A percentile compares a stretch with the other conserved stretches of the same genome.
phyloP scores from a whole-genome alignment of 768 basidiomycete genomes.

The Sporobolomyces pararoseus region DNA sequence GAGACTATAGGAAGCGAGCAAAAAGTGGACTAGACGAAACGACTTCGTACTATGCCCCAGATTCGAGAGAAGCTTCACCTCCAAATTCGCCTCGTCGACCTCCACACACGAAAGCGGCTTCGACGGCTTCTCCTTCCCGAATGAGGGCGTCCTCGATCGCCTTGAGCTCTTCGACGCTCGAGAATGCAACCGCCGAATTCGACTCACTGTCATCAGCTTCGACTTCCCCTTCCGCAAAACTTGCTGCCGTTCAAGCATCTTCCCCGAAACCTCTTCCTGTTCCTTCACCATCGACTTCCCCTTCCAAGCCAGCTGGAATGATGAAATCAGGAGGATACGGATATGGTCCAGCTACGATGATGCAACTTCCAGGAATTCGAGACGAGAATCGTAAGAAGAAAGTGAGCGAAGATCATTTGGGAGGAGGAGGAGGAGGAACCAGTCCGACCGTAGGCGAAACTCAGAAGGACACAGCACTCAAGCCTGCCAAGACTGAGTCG shows the following conservation, averaged over 20 bases:
- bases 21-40: neutral
- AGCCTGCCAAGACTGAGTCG: neutral
- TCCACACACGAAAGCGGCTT: neutral
- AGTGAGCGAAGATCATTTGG: constrained; percentile 29
- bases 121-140: constrained; percentile 4
- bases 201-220: neutral
- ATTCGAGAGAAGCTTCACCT: constrained; percentile 1
- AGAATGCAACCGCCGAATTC: constrained; percentile 12
- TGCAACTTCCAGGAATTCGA: constrained; percentile 27
- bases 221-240: neutral
- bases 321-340: neutral
- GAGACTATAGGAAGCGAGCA: constrained; percentile 2
- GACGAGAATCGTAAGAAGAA: constrained; percentile 10
- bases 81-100: neutral
- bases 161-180: constrained; percentile 5
- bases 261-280: neutral
- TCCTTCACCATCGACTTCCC: constrained; percentile 6
- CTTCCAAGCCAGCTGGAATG: neutral
- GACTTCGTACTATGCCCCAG: constrained; percentile 1
- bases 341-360: constrained; percentile 14
- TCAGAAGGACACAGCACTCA: neutral
- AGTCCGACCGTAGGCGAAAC: neutral
- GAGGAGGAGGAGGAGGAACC: neutral
- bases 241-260: neutral
- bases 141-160: constrained; percentile 6